Percentiles rank a stretch among this genome's conserved stretches.
These are phyloP conservation scores for Ramularia endophylla DNA, from an alignment of 2,329 filamentous ascomycete genomes.

Conservation along the genomic window DNA sequence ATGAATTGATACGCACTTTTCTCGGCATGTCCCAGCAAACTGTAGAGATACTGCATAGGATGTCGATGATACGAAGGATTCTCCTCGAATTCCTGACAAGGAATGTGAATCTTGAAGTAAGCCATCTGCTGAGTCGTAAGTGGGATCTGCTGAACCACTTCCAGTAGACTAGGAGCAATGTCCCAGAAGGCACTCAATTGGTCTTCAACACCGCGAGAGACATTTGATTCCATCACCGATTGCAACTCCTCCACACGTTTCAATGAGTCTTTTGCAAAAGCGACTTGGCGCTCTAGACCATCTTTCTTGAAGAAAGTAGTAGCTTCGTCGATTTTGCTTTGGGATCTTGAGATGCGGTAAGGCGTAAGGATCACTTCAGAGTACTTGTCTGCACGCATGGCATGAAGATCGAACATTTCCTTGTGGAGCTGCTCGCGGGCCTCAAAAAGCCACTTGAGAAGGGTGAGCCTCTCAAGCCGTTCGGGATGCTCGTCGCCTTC, in stretches of 20 bases:
- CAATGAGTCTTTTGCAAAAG: conserved; percentile 65
- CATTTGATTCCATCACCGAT: conserved; percentile 73
- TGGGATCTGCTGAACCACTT: conserved; percentile 75
- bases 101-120: conserved; percentile 69
- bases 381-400: conserved; percentile 76
- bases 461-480: conserved; percentile 84
- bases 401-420: conserved; percentile 76
- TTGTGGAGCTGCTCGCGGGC: conserved; percentile 82
- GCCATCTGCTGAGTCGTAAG: conserved; percentile 38
- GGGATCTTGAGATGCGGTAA: conserved; percentile 66
- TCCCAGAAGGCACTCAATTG: conserved; percentile 97
- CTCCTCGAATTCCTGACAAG: conserved; percentile 71
- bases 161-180: conserved; percentile 76
- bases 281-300: conserved; percentile 60
- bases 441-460: conserved; percentile 97
- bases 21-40: conserved; percentile 76
- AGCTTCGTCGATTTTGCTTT: conserved; percentile 72
- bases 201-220: conserved; percentile 79
- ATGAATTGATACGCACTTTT: conserved; percentile 97
- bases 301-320: conserved; percentile 79
- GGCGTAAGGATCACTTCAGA: conserved; percentile 76
- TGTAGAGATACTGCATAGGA: conserved; percentile 86
- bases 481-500: conserved; percentile 95
- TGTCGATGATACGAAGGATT: conserved; percentile 75
- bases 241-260: conserved; percentile 71